phyloP scores from a whole-genome alignment of 352 stramenopile genomes.

The Globisporangium lucens region DNA sequence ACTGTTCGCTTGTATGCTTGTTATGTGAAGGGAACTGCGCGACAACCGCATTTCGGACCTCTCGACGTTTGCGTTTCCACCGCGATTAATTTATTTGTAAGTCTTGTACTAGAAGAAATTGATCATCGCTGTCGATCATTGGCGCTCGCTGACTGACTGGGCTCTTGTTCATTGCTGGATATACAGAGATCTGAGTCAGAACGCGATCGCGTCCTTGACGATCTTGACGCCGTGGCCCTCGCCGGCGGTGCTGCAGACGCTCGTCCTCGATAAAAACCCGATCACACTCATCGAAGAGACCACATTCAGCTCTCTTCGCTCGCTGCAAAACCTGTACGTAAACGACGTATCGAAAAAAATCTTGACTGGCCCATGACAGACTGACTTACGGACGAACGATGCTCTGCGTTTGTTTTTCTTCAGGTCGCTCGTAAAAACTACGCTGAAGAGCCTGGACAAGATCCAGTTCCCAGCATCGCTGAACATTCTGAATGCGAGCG shows the following conservation, averaged over 20 bases:
- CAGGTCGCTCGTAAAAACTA: constrained; percentile 47
- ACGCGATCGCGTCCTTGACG: constrained; percentile 35
- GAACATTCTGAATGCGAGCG: constrained; percentile 44
- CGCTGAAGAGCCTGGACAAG: constrained; percentile 41
- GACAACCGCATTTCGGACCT: constrained; percentile 15
- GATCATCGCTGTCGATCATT: no score
- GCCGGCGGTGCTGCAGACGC: constrained; percentile 45
- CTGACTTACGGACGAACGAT: neutral
- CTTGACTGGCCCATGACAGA: neutral
- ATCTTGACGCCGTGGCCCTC: constrained; percentile 37
- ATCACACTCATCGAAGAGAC: constrained; percentile 31
- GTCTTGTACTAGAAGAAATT: neutral
- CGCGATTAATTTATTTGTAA: constrained; percentile 15
- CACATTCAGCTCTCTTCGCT: constrained; percentile 41
- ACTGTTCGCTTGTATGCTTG: neutral
- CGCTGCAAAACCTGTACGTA: constrained; percentile 55
- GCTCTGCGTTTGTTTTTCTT: neutral
- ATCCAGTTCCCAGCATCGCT: constrained; percentile 40
- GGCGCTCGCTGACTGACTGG: neutral
- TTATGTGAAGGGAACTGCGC: constrained; percentile 7
- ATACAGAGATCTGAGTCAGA: constrained; percentile 37
- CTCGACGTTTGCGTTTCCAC: constrained; percentile 4
- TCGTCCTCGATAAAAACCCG: constrained; percentile 54
- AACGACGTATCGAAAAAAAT: neutral
- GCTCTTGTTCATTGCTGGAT: neutral